A percentile compares a stretch with the other conserved stretches of the same genome.
phyloP scores from a whole-genome alignment of 2,329 filamentous ascomycete species.

The Dactylellina drechsleri region DNA sequence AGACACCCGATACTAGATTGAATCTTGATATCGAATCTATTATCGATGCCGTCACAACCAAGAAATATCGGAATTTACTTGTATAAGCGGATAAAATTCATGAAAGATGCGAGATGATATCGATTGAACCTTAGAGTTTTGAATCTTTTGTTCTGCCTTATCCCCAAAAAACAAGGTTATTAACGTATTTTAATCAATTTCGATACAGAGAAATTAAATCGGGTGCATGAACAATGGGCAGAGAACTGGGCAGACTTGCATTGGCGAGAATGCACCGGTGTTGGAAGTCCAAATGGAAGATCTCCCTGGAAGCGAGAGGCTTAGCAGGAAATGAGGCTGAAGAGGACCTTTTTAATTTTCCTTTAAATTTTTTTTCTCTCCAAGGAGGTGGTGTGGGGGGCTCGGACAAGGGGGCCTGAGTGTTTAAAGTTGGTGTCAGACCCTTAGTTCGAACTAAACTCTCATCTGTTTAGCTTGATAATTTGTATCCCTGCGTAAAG shows the following conservation, averaged over 20 bases:
- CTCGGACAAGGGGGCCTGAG: neutral
- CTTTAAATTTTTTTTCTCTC: neutral
- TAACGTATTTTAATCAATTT: too few species aligned
- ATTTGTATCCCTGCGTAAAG: neutral
- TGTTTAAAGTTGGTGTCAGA: slow-evolving; percentile 13
- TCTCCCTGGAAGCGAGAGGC: slow-evolving; percentile 65
- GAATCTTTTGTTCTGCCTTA: too few species aligned
- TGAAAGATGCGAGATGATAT: too few species aligned
- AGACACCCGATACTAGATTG: too few species aligned
- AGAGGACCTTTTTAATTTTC: neutral
- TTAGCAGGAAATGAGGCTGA: slow-evolving; percentile 9
- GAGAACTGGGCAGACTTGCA: neutral
- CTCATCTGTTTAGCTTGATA: too few species aligned
- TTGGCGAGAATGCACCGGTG: slow-evolving; percentile 61
- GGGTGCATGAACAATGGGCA: slow-evolving; percentile 3
- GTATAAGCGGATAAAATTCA: too few species aligned
- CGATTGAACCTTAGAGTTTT: too few species aligned
- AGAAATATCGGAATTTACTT: too few species aligned
- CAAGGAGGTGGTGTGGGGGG: neutral
- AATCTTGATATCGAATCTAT: too few species aligned
- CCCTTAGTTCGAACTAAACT: slow-evolving; percentile 4
- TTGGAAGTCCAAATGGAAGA: slow-evolving; percentile 64
- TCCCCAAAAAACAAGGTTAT: too few species aligned
- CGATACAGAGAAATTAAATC: neutral
- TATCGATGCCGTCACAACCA: too few species aligned